These are phyloP conservation scores for Cantharellus anzutake DNA, from an alignment of 768 basidiomycete species.

Conservation along the genomic window DNA sequence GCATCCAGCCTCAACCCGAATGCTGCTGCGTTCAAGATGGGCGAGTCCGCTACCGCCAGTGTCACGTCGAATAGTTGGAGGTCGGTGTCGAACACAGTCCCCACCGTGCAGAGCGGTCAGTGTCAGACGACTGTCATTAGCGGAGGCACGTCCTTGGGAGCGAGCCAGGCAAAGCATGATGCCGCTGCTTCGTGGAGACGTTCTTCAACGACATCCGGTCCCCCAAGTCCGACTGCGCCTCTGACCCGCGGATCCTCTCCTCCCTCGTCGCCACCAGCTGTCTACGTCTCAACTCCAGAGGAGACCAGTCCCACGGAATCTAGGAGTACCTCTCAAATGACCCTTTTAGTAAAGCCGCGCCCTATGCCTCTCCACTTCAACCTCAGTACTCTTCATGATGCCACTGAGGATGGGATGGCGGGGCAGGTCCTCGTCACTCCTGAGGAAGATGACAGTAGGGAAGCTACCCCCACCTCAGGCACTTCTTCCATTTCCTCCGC, in stretches of 20 bases:
- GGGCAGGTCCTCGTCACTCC: slow-evolving; percentile 6
- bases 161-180: slow-evolving; percentile 12
- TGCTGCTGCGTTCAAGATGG: slow-evolving; percentile 15
- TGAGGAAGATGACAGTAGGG: not conserved
- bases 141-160: slow-evolving; percentile 52
- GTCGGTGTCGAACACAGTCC: slow-evolving; percentile 19
- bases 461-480: not conserved
- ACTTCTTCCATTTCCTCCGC: slow-evolving; percentile 46
- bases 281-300: slow-evolving; percentile 52
- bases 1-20: slow-evolving; percentile 19
- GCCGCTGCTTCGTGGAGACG: slow-evolving; percentile 54
- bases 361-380: slow-evolving; percentile 49
- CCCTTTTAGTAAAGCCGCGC: slow-evolving; percentile 23
- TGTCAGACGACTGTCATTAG: slow-evolving; percentile 44
- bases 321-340: not conserved
- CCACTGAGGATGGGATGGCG: no score
- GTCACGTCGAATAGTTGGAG: slow-evolving; percentile 15
- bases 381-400: slow-evolving; percentile 16
- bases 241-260: slow-evolving; percentile 25
- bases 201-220: slow-evolving; percentile 34
- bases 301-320: slow-evolving; percentile 17
- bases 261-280: slow-evolving; percentile 29
- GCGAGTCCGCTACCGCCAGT: not conserved
- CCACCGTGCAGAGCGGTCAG: slow-evolving; percentile 25
- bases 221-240: slow-evolving; percentile 50